phyloP scores from a whole-genome alignment of 2,329 filamentous ascomycete genomes.

The Zarea fungicola region DNA sequence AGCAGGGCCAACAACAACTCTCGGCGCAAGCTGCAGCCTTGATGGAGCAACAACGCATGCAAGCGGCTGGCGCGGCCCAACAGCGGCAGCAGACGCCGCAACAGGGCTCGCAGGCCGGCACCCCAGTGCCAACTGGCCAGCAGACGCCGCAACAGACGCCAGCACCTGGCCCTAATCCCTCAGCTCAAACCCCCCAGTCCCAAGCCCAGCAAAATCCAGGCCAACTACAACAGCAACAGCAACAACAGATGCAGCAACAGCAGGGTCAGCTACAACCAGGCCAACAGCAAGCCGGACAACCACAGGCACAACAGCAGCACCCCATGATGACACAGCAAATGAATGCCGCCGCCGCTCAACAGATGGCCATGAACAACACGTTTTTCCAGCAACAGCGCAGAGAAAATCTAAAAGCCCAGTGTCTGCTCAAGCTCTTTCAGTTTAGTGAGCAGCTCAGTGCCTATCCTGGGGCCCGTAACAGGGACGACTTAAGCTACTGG shows the following conservation, averaged over 20 bases:
- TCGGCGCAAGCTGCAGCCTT: too few relatives aligned
- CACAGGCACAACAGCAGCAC: constrained; percentile 31
- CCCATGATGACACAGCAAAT: constrained; percentile 24
- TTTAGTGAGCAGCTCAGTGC: constrained; percentile 59
- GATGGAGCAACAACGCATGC: too few relatives aligned
- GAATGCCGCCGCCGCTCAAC: constrained; percentile 25
- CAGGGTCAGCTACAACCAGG: constrained; percentile 21
- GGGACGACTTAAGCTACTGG: constrained; percentile 73
- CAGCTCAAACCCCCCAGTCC: constrained; percentile 14
- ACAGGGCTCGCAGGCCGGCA: constrained; percentile 36
- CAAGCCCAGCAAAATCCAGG: constrained; percentile 34
- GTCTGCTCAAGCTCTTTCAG: constrained; percentile 54
- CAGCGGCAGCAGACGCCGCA: constrained; percentile 43
- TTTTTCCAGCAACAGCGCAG: constrained; percentile 44
- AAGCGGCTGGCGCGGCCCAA: constrained; percentile 22
- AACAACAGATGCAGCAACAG: constrained; percentile 29
- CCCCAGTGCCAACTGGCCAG: constrained; percentile 39
- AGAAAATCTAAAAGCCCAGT: constrained; percentile 51
- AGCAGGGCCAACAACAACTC: constrained; percentile 27
- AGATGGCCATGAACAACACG: constrained; percentile 28
- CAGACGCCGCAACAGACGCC: constrained; percentile 45
- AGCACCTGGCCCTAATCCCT: constrained; percentile 29
- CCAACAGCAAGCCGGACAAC: constrained; percentile 25
- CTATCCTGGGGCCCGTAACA: constrained; percentile 51
- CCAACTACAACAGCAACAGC: constrained; percentile 20